Percentiles rank a stretch among this genome's conserved stretches.
These are phyloP conservation scores for Aspergillus fructus DNA, from an alignment of 2,329 filamentous ascomycete genomes.

Conservation along the genomic window DNA sequence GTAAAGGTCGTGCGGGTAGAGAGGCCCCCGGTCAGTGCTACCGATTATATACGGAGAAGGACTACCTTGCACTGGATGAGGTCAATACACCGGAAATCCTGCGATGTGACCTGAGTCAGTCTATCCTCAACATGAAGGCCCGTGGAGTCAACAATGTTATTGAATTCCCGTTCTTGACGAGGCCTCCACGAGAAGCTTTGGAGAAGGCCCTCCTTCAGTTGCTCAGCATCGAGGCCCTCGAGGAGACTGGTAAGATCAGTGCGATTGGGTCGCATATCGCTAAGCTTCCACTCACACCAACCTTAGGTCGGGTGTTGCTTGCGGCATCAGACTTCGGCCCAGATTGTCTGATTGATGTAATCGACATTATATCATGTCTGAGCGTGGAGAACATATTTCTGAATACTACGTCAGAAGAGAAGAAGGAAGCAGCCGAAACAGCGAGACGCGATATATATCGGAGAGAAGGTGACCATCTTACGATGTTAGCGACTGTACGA, in stretches of 20 bases:
- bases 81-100: conserved; percentile 85
- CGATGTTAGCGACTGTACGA: conserved; percentile 60
- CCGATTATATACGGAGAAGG: conserved; percentile 78
- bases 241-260: conserved; percentile 71
- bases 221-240: conserved; percentile 73
- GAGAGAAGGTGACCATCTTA: conserved; percentile 64
- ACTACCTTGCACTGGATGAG: conserved; percentile 68
- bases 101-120: conserved; percentile 81
- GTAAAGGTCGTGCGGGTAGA: conserved; percentile 87
- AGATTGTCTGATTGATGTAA: conserved; percentile 75
- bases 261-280: conserved; percentile 73
- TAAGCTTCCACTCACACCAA: conserved; percentile 76
- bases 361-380: conserved; percentile 76
- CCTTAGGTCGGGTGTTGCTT: conserved; percentile 77
- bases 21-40: conserved; percentile 89
- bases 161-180: conserved; percentile 80
- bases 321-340: conserved; percentile 70
- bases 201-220: conserved; percentile 81
- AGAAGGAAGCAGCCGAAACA: conserved; percentile 57
- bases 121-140: conserved; percentile 90
- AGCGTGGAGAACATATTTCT: conserved; percentile 65
- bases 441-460: conserved; percentile 57
- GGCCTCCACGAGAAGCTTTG: conserved; percentile 72
- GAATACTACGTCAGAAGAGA: conserved; percentile 59
- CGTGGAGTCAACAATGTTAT: conserved; percentile 80